phyloP scores from a whole-genome alignment of 2,329 filamentous ascomycete genomes.

The Penicillium verrucosum region DNA sequence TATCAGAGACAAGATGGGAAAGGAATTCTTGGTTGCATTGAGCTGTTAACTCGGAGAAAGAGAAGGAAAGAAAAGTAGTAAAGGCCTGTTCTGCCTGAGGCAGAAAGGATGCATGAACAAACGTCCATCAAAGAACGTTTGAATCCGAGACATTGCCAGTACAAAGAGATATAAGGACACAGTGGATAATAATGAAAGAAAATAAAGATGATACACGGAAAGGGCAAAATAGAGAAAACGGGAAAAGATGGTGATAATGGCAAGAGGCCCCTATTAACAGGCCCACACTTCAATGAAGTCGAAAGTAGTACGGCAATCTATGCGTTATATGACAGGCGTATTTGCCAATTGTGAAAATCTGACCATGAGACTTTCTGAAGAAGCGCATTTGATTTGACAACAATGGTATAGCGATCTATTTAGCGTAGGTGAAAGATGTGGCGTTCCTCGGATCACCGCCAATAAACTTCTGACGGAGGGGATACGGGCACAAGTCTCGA shows the following conservation, averaged over 20 bases:
- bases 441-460: too few species aligned
- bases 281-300: too few species aligned
- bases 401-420: too few species aligned
- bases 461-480: too few species aligned
- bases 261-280: too few species aligned
- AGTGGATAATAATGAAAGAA: background rate
- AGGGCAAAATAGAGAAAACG: background rate
- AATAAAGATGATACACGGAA: background rate
- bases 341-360: too few species aligned
- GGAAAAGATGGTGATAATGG: background rate
- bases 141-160: background rate
- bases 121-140: background rate
- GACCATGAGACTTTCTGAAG: too few species aligned
- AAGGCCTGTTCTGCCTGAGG: background rate
- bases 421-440: too few species aligned
- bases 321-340: too few species aligned
- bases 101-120: background rate
- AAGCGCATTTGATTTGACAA: too few species aligned
- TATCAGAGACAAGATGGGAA: background rate
- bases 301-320: too few species aligned
- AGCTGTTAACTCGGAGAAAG: background rate
- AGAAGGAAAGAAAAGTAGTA: background rate
- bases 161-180: background rate
- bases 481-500: too few species aligned
- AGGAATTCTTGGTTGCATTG: background rate